Percentiles rank a stretch among this genome's conserved stretches.
These are phyloP conservation scores for Xanthoconium stramineum DNA, from an alignment of 768 basidiomycete species.

Conservation along the genomic window DNA sequence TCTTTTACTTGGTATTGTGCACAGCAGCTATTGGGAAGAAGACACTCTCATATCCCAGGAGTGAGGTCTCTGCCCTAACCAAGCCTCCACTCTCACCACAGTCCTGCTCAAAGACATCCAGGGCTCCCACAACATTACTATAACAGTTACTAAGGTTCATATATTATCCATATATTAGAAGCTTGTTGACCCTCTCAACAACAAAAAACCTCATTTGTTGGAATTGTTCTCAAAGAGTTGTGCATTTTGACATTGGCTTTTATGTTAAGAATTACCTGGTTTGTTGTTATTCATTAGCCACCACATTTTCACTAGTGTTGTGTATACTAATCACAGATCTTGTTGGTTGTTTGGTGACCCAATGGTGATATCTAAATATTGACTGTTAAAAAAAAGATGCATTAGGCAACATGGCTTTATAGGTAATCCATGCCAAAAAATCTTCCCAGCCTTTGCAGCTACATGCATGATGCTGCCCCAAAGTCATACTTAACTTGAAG, in stretches of 20 bases:
- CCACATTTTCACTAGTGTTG: not conserved
- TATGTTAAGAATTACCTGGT: not conserved
- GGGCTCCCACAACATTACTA: not conserved
- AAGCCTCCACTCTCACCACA: not conserved
- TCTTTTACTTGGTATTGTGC: not conserved
- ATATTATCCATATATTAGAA: no score
- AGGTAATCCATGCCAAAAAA: not conserved
- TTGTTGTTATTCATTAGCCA: not conserved
- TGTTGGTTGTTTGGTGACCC: not conserved
- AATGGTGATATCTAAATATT: not conserved
- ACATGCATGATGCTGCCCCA: not conserved
- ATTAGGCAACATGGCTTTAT: not conserved
- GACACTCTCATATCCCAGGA: not conserved
- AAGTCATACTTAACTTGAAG: not conserved
- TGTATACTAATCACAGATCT: not conserved
- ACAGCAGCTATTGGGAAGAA: not conserved
- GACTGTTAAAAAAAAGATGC: not conserved
- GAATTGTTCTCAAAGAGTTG: no score
- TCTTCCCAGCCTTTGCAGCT: not conserved
- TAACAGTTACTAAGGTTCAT: not conserved
- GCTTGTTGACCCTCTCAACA: no score
- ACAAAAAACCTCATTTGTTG: no score
- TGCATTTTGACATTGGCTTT: no score
- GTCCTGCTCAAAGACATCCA: not conserved
- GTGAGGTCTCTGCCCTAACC: not conserved